Percentiles rank a stretch among this genome's conserved stretches.
phyloP scores from a whole-genome alignment of 2,329 filamentous ascomycete genomes.

The Xylariales sp. region DNA sequence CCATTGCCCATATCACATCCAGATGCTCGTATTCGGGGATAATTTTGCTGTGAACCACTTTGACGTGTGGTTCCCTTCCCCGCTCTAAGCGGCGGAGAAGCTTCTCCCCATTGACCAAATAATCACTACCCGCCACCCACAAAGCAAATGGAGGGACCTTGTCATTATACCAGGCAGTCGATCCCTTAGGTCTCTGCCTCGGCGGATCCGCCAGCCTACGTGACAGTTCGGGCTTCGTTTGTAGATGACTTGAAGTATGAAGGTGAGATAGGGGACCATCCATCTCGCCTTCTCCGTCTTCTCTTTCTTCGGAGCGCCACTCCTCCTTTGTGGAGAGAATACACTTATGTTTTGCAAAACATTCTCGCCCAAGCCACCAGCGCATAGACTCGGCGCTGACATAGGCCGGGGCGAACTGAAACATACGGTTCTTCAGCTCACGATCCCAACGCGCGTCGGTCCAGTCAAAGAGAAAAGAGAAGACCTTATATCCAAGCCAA shows the following conservation, averaged over 20 bases:
- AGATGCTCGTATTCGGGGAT: constrained; percentile 93
- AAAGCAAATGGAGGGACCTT: constrained; percentile 85
- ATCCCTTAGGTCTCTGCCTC: constrained; percentile 57
- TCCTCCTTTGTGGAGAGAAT: constrained; percentile 84
- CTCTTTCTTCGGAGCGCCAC: constrained; percentile 69
- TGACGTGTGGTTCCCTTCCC: constrained; percentile 83
- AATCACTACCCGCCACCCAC: constrained; percentile 87
- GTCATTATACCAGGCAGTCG: constrained; percentile 83
- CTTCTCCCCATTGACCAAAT: constrained; percentile 83
- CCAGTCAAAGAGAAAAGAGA: constrained; percentile 91
- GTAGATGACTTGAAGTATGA: constrained; percentile 34
- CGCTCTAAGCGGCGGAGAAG: constrained; percentile 79
- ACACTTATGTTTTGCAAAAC: constrained; percentile 83
- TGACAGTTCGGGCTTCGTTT: constrained; percentile 38
- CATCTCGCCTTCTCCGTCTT: constrained; percentile 70
- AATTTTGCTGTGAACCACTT: constrained; percentile 82
- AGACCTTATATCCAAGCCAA: constrained; percentile 86
- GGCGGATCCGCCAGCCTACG: constrained; percentile 46
- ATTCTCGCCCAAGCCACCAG: constrained; percentile 93
- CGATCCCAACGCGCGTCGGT: constrained; percentile 86
- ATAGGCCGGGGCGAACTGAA: constrained; percentile 92
- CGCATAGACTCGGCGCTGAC: constrained; percentile 91
- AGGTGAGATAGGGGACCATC: constrained; percentile 51
- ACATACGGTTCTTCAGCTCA: constrained; percentile 81
- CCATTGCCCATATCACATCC: constrained; percentile 95